phyloP scores from a whole-genome alignment of 2,329 filamentous ascomycete species.

The Zymoseptoria crescenta region DNA sequence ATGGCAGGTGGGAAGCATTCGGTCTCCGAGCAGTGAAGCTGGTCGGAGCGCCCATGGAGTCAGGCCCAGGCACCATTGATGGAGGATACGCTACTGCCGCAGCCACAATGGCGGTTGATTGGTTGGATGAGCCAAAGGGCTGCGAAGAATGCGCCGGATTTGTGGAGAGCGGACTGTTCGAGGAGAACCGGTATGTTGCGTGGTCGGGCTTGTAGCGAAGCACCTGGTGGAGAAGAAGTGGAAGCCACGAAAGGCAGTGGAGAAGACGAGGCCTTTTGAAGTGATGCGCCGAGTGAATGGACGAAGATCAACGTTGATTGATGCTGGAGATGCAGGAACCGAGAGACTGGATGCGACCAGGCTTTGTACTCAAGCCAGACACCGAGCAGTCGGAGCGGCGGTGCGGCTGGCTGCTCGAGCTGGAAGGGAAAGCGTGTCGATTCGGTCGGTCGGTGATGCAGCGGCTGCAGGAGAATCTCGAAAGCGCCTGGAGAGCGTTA shows the following conservation, averaged over 20 bases:
- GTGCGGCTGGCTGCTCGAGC: slow-evolving; percentile 17
- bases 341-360: slow-evolving; percentile 25
- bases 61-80: slow-evolving; percentile 55
- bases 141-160: slow-evolving; percentile 24
- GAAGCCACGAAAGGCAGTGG: slow-evolving; percentile 29
- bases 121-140: slow-evolving; percentile 24
- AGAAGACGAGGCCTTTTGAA: slow-evolving; percentile 11
- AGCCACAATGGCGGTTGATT: slow-evolving; percentile 51
- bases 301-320: slow-evolving; percentile 16
- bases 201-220: slow-evolving; percentile 21
- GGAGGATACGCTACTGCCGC: slow-evolving; percentile 52
- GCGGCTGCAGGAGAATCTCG: slow-evolving; percentile 37
- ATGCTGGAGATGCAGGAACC: slow-evolving; percentile 24
- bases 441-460: slow-evolving; percentile 32
- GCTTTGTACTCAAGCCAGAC: slow-evolving; percentile 31
- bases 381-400: slow-evolving; percentile 22
- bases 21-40: slow-evolving; percentile 65
- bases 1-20: slow-evolving; percentile 60
- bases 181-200: slow-evolving; percentile 14
- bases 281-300: neutral
- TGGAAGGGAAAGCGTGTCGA: slow-evolving; percentile 16
- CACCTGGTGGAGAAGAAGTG: slow-evolving; percentile 22
- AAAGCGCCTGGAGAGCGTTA: slow-evolving; percentile 37
- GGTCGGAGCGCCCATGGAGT: slow-evolving; percentile 52
- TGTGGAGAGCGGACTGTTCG: slow-evolving; percentile 24